phyloP scores from a whole-genome alignment of 2,329 filamentous ascomycete species.

The Pyricularia grisea region DNA sequence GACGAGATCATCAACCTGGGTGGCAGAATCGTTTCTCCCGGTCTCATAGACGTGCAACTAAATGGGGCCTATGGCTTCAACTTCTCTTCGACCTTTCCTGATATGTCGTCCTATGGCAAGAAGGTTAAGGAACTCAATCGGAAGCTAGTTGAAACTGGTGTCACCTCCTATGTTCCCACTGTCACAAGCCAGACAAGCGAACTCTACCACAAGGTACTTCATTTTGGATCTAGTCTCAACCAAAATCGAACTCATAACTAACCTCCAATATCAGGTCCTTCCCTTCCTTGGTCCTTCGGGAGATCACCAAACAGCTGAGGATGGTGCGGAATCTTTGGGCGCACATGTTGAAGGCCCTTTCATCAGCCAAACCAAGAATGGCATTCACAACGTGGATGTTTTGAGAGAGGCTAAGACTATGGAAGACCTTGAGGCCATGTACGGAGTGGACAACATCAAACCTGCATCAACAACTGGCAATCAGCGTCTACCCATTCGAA shows the following conservation, averaged over 20 bases:
- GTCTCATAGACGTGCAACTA: constrained; percentile 84
- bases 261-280: constrained; percentile 39
- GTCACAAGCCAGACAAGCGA: constrained; percentile 72
- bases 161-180: constrained; percentile 82
- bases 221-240: neutral
- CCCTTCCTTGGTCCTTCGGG: constrained; percentile 71
- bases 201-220: constrained; percentile 63
- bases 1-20: constrained; percentile 70
- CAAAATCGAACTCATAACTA: neutral
- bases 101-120: constrained; percentile 60
- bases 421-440: constrained; percentile 58
- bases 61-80: constrained; percentile 92
- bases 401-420: constrained; percentile 56
- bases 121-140: constrained; percentile 64
- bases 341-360: constrained; percentile 91
- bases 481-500: constrained; percentile 46
- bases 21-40: constrained; percentile 75
- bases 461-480: constrained; percentile 21
- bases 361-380: constrained; percentile 72
- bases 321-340: constrained; percentile 79
- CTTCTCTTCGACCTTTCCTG: constrained; percentile 69
- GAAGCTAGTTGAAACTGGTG: constrained; percentile 65
- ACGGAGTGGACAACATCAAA: constrained; percentile 61
- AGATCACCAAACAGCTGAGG: constrained; percentile 42
- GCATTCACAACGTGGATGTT: constrained; percentile 70